A percentile compares a stretch with the other conserved stretches of the same genome.
These are phyloP conservation scores for Periconia macrospinosa DNA, from an alignment of 2,329 filamentous ascomycete species.

Conservation along the genomic window DNA sequence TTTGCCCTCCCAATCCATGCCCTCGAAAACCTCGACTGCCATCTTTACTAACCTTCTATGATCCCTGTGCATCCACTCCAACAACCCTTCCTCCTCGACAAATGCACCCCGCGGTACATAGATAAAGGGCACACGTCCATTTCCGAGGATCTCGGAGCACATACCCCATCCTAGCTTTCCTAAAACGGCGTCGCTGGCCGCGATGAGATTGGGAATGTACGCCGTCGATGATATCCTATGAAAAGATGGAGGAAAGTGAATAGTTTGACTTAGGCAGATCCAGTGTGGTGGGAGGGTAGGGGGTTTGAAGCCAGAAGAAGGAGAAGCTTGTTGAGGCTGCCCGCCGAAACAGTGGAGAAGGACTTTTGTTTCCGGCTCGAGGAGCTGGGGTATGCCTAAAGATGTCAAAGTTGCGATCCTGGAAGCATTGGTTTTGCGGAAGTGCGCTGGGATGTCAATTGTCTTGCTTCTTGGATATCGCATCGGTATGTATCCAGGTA, in stretches of 20 bases:
- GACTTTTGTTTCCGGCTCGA: neutral
- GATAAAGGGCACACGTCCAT: conserved; percentile 1
- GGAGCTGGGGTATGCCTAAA: neutral
- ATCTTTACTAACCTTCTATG: neutral
- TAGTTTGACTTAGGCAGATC: neutral
- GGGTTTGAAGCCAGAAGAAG: neutral
- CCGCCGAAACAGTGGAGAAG: conserved; percentile 1
- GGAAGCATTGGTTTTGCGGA: neutral
- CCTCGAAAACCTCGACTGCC: neutral
- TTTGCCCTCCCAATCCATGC: neutral
- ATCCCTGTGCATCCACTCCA: conserved; percentile 1
- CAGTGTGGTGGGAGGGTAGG: neutral
- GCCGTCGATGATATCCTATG: neutral
- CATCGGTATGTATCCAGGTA: neutral
- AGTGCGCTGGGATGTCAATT: neutral
- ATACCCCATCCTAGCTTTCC: conserved; percentile 1
- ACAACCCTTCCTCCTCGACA: neutral
- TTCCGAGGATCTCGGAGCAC: conserved; percentile 1
- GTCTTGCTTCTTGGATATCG: neutral
- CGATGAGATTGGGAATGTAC: neutral
- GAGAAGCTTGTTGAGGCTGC: neutral
- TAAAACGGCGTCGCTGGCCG: neutral
- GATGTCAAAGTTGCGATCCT: neutral
- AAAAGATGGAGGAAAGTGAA: neutral
- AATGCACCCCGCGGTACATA: neutral